Base-by-base conservation (phyloP, 176 grass and related monocot species). In the Carex kokanica region DNA sequence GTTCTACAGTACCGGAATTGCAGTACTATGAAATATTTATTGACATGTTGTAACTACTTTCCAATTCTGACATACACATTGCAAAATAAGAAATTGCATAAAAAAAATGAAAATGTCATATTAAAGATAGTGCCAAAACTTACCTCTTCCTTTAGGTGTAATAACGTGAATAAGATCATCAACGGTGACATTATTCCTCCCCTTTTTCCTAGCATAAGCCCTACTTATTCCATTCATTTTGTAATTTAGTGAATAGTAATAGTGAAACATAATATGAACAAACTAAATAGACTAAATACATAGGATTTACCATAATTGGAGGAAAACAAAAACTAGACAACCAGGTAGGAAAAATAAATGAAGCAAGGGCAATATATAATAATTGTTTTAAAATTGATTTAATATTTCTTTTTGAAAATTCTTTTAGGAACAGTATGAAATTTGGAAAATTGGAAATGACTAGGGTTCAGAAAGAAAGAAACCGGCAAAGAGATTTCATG, bases 401-500 rank as follows among this genome's bases (percentile, higher is more conserved):
- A 5, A 55, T 31, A 77, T 55, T 49, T 73, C 8, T 24, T 75
- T 54, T 29, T 54, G 5, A 52, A 74, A 2, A 55, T 17, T 54
- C 1, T 15, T 53, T 15, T 17, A 14, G 17, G 13, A 77, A 29
- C 20, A 77, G 18, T 5, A 60, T 60, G 18, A 14, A 41, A 60
- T 62, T 52, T 45, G 59, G 5, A 40, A 21, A 81, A 81, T 62
- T 62, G 20, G 8, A 53, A 83, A 64, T 3, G 6, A 75, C 6
- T 66, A 74, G 14, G 84, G 15, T 83, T 52, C 68, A 68, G 75
- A 91, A 47, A 31, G 70, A 45, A 78, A 71, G 32, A 86, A 91
- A 99, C 96, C 96, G 94, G 96, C 96, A 99, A 43, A 99, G 86
- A 14, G 96, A 80, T 78, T 95, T 99, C 96, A 99, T 99, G 64